Evolutionary conservation across 192 early-diverging fungal species (phyloP).

Genomic region (Fimicolochytrium jonesii): DNA sequence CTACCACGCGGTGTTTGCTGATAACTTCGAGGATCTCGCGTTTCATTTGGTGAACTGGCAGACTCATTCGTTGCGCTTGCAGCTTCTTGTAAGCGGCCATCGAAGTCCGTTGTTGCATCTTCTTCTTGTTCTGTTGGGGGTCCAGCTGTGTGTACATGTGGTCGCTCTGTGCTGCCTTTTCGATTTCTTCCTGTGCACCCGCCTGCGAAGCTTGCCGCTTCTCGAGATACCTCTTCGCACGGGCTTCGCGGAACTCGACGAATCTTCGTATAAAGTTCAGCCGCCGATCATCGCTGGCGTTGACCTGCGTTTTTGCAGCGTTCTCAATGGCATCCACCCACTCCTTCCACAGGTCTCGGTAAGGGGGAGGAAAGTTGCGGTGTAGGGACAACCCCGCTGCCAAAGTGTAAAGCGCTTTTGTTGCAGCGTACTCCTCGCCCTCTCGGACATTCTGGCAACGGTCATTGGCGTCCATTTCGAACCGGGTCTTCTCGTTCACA

Average conservation of each 20-base stretch:
- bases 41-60: slow-evolving; percentile 58
- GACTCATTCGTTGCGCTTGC: slow-evolving; percentile 24
- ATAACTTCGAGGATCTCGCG: slow-evolving; percentile 51
- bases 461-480: neutral
- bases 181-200: no score
- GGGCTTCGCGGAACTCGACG: no score
- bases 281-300: no score
- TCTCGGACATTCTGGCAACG: neutral
- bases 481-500: neutral
- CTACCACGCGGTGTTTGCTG: slow-evolving; percentile 53
- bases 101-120: slow-evolving; percentile 32
- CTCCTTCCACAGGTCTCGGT: slow-evolving; percentile 57
- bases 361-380: slow-evolving; percentile 50
- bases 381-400: slow-evolving; percentile 46
- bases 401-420: slow-evolving; percentile 45
- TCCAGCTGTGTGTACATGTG: slow-evolving; percentile 31
- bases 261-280: no score
- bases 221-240: no score
- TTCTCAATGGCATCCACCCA: slow-evolving; percentile 34
- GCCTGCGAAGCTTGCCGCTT: no score
- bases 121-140: slow-evolving; percentile 27
- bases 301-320: no score
- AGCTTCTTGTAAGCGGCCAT: slow-evolving; percentile 28
- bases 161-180: neutral
- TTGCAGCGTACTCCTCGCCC: slow-evolving; percentile 17